Evolutionary conservation across 768 basidiomycete species (phyloP).

Genomic region (Leccinellum rugosiceps): DNA sequence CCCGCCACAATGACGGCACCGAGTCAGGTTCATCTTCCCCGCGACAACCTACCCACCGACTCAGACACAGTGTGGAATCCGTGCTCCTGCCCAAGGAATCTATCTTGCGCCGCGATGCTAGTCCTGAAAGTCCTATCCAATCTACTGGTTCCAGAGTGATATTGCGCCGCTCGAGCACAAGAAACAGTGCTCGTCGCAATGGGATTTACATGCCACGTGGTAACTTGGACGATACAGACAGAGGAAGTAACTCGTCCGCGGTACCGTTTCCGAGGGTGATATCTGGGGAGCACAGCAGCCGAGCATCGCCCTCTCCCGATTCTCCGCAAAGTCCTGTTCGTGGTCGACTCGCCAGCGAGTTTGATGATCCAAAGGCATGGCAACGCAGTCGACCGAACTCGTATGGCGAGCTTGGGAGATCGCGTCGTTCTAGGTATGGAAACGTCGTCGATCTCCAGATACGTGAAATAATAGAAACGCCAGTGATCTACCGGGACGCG

Average conservation of each 20-base stretch:
- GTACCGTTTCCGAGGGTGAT: slow-evolving; percentile 67
- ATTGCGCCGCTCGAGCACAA: slow-evolving; percentile 58
- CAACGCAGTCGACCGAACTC: slow-evolving; percentile 61
- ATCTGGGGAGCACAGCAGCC: slow-evolving; percentile 46
- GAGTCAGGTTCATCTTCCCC: slow-evolving; percentile 38
- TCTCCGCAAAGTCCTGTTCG: slow-evolving; percentile 28
- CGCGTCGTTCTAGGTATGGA: slow-evolving; percentile 63
- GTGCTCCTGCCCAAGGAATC: slow-evolving; percentile 49
- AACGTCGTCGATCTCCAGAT: slow-evolving; percentile 66
- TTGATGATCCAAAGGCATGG: slow-evolving; percentile 53
- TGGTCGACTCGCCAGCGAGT: slow-evolving; percentile 72
- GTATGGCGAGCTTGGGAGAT: slow-evolving; percentile 62
- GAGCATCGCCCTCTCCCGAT: slow-evolving; percentile 37
- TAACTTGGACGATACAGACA: slow-evolving; percentile 33
- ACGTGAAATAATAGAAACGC: slow-evolving; percentile 48
- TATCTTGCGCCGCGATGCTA: slow-evolving; percentile 48
- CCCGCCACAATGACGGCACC: slow-evolving; percentile 44
- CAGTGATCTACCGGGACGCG: slow-evolving; percentile 62
- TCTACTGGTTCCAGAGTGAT: slow-evolving; percentile 42
- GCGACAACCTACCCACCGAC: slow-evolving; percentile 59
- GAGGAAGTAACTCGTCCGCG: slow-evolving; percentile 35
- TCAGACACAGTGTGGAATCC: slow-evolving; percentile 61
- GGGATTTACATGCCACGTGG: slow-evolving; percentile 45
- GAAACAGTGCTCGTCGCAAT: slow-evolving; percentile 43
- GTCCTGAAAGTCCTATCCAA: slow-evolving; percentile 50